Evolutionary conservation across 1,139 yeast genomes (phyloP), one percentile per base, ranked within the genome.

Genomic region (Sugiyamaella grinbergsii): DNA sequence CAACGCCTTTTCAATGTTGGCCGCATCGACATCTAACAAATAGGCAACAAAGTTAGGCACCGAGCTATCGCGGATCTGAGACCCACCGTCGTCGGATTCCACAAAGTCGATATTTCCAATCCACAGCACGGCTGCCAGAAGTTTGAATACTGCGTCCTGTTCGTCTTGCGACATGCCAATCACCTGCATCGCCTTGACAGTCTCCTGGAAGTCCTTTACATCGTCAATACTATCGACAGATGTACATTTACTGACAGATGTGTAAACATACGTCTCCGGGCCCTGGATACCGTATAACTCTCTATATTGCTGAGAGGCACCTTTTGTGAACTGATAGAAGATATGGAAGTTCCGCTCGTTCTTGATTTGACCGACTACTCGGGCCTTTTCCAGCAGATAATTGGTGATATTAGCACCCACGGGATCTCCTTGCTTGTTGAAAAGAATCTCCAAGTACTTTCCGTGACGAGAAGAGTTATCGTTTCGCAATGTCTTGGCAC

Each of bases 391-490:
- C 58, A 94, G 75, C 59, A 94, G 73, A 68, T 94, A 94, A 69
- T 94, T 94, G 56, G 98, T 94, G 63, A 94, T 91, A 67, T 90
- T 93, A 46, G 97, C 98, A 26, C 96, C 91, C 43, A 89, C 83
- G 1, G 98, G 98, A 66, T 87, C 95, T 62, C 83, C 88, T 50
- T 81, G 77, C 16, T 79, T 74, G 67, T 89, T 87, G 74, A 94
- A 94, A 63, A 81, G 82, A 61, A 94, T 94, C 70, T 94, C 97
- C 52, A 94, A 77, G 68, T 94, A 94, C 70, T 94, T 94, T 44
- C 99, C 99, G 71, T 93, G 98, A 67, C 99, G 82, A 13, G 98
- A 91, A 19, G 97, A 89, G 71, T 94, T 94, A 71, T 94, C 89
- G 69, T 94, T 94, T 68, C 98, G 80, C 63, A 94, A 76, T 0